A percentile compares a stretch with the other conserved stretches of the same genome.
Evolutionary conservation across 495 filamentous ascomycete genomes (phyloP).

Genomic region (Daldinia bambusicola): DNA sequence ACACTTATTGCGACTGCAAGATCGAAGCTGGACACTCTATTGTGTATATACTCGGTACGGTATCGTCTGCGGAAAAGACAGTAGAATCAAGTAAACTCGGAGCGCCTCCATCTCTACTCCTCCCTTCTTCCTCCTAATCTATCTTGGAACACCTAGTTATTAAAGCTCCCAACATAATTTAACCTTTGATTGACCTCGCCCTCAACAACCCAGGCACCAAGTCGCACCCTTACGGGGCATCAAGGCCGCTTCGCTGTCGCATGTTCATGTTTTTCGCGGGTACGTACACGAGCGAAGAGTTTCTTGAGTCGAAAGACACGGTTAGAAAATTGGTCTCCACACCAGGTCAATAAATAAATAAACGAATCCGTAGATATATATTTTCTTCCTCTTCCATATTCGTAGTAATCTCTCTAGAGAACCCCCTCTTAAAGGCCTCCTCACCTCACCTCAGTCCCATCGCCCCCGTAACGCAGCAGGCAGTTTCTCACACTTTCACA

Average conservation of each 20-base stretch:
- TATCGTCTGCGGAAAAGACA: constrained; percentile 29
- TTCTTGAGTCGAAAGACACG: constrained; percentile 14
- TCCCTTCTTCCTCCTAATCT: not conserved
- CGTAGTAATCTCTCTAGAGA: not conserved
- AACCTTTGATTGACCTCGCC: not conserved
- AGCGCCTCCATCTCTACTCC: constrained; percentile 7
- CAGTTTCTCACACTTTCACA: no score
- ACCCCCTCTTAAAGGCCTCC: constrained; percentile 9
- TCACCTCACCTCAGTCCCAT: no score
- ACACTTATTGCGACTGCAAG: not conserved
- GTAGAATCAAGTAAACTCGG: constrained; percentile 10
- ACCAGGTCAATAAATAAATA: not conserved
- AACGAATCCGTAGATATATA: not conserved
- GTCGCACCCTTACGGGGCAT: not conserved
- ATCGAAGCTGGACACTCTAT: constrained; percentile 2
- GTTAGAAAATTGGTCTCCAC: constrained; percentile 27
- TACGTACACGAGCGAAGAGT: constrained; percentile 23
- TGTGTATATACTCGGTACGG: constrained; percentile 26
- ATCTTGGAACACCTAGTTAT: not conserved
- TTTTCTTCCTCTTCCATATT: not conserved
- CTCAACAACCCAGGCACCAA: not conserved
- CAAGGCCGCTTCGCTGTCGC: constrained; percentile 4
- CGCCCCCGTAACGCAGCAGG: no score
- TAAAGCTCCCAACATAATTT: no score
- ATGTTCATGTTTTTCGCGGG: constrained; percentile 5